These are phyloP conservation scores for Allomyces macrogynus DNA, from an alignment of 192 early-diverging fungal species.

Conservation along the genomic window DNA sequence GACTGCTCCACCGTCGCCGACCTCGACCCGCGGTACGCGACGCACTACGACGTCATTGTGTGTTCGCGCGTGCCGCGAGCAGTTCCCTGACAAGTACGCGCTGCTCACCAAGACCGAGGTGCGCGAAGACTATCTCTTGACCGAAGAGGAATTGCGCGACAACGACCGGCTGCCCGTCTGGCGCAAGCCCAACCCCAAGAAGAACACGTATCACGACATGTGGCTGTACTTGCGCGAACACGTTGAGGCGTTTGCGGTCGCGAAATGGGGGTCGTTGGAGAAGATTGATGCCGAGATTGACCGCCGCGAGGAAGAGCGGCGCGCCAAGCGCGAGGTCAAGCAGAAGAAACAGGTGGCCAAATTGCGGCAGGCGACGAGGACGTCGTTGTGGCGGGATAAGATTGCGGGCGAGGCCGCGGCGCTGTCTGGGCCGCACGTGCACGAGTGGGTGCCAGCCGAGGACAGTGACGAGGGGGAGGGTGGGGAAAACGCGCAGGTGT, in stretches of 20 bases:
- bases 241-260: conserved; percentile 79
- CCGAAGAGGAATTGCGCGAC: conserved; percentile 82
- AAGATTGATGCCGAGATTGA: conserved; percentile 76
- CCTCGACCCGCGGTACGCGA: conserved; percentile 48
- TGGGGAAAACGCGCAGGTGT: not conserved
- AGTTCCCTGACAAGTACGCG: conserved; percentile 66
- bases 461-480: not conserved
- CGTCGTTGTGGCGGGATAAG: not conserved
- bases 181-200: conserved; percentile 83
- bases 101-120: conserved; percentile 93
- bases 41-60: conserved; percentile 51
- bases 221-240: conserved; percentile 22
- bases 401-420: not conserved
- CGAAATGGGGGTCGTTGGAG: conserved; percentile 80
- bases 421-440: not conserved
- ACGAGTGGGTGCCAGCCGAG: not conserved
- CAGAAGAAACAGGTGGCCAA: conserved; percentile 50
- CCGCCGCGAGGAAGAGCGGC: conserved; percentile 51
- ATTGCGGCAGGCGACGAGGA: not conserved
- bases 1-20: conserved; percentile 64
- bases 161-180: conserved; percentile 51
- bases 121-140: conserved; percentile 80
- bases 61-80: conserved; percentile 56
- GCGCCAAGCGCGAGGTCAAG: conserved; percentile 59
- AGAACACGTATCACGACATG: conserved; percentile 94